phyloP scores from a whole-genome alignment of 345 rosid species.

The Brassica cretica region DNA sequence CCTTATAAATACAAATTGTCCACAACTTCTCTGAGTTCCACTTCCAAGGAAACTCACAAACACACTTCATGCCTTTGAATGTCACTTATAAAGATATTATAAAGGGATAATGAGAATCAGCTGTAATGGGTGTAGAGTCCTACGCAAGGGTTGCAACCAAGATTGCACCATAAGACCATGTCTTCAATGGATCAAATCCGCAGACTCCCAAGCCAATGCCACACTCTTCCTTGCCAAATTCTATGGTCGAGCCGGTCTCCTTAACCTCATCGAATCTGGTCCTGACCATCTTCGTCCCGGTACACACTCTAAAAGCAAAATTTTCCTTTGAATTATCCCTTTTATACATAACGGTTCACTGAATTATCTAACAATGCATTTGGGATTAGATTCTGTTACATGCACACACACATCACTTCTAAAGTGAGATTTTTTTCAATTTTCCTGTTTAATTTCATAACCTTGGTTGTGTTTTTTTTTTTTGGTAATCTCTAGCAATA shows the following conservation, averaged over 20 bases:
- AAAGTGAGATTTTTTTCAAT: background rate
- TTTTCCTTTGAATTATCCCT: background rate
- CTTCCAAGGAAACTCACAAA: constrained; percentile 13
- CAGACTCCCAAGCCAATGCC: constrained; percentile 73
- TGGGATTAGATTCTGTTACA: constrained; percentile 9
- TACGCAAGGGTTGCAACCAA: constrained; percentile 68
- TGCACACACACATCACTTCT: constrained; percentile 22
- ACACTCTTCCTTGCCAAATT: constrained; percentile 76
- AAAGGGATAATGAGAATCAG: constrained; percentile 49
- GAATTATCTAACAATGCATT: background rate
- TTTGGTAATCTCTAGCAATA: constrained; percentile 38
- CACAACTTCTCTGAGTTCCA: constrained; percentile 21
- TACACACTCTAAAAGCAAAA: background rate
- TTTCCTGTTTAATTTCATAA: constrained; percentile 36
- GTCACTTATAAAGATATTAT: background rate
- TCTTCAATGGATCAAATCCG: constrained; percentile 62
- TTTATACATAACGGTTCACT: background rate
- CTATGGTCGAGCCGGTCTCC: constrained; percentile 74
- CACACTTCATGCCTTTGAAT: constrained; percentile 9
- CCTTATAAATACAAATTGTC: constrained; percentile 31
- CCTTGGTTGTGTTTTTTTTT: constrained; percentile 25
- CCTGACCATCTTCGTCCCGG: constrained; percentile 61
- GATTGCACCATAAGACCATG: constrained; percentile 68
- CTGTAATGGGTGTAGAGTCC: constrained; percentile 70
- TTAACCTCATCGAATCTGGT: constrained; percentile 68